Evolutionary conservation across 805 yeast genomes (phyloP).

Genomic region (Kuraishia hungarica): DNA sequence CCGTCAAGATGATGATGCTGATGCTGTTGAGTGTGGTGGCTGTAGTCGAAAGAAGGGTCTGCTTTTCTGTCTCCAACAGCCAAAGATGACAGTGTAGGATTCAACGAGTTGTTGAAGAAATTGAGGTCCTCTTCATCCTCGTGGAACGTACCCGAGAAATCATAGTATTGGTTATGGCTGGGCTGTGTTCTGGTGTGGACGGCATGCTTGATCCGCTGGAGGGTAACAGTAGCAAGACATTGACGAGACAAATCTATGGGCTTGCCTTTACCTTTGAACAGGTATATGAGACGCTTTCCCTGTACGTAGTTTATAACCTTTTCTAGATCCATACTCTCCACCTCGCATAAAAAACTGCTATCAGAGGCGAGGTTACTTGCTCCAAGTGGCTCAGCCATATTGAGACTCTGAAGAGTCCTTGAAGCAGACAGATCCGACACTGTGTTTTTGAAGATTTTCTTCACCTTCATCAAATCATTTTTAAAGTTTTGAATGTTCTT

Average conservation of each 20-base stretch:
- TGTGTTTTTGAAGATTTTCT: constrained; percentile 25
- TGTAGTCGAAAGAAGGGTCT: background rate
- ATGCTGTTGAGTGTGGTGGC: background rate
- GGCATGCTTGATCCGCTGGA: background rate
- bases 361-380: background rate
- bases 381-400: constrained; percentile 11
- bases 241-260: constrained; percentile 21
- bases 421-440: constrained; percentile 28
- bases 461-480: constrained; percentile 25
- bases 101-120: background rate
- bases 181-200: background rate
- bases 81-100: background rate
- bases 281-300: constrained; percentile 24
- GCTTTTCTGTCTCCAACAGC: background rate
- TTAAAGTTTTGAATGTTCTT: constrained; percentile 21
- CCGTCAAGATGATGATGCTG: background rate
- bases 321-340: constrained; percentile 10
- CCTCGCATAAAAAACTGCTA: background rate
- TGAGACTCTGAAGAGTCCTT: constrained; percentile 18
- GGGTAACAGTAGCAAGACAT: constrained; percentile 7
- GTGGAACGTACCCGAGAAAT: too few species aligned
- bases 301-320: constrained; percentile 15
- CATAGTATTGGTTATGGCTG: background rate
- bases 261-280: constrained; percentile 46
- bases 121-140: background rate